Base-by-base conservation (phyloP, 805 yeast genomes). In the Metschnikowia amazonensis region DNA sequence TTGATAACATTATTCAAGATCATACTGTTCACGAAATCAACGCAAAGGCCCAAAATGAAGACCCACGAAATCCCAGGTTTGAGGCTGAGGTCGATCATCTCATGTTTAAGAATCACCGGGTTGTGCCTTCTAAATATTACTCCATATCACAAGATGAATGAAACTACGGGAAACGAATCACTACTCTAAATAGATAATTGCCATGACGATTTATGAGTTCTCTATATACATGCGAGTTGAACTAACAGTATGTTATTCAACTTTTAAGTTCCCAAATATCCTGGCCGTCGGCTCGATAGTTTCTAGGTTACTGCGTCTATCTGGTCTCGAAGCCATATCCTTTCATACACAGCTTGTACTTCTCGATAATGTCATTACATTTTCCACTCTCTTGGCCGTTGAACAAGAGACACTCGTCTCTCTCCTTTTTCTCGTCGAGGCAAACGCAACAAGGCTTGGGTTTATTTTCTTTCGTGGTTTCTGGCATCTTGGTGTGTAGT, bases 371-470 rank as follows among this genome's bases (percentile, higher is more conserved):
- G 45, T 76, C 78, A 48, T 82, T 78, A 67, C 99, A 92, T 57
- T 88, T 84, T 27, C 83, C 88, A 37, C 86, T 75, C 16, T 89
- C 97, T 55, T 84, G 84, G 39, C 96, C 97, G 57, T 86, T 81
- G 55, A 79, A 68, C 51, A 92, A 75, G 46, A 92, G 70, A 63
- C 98, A 94, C 59, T 89, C 90, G 60, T 92, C 99, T 60, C 98
- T 79, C 20, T 69, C 64, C 49, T 84, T 76, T 67, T 89, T 89
- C 60, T 89, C 89, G 28, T 85, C 86, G 56, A 83, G 78, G 66
- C 98, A 94, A 18, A 92, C 98, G 62, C 98, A 92, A 68, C 99
- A 92, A 48, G 99, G 97, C 69, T 90, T 92, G 53, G 95, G 95
- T 62, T 88, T 84, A 31, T 67, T 30, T 43, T 59, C 58, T 45